Base-by-base conservation (phyloP, 495 filamentous ascomycete genomes). In the Trichocladium antarcticum region DNA sequence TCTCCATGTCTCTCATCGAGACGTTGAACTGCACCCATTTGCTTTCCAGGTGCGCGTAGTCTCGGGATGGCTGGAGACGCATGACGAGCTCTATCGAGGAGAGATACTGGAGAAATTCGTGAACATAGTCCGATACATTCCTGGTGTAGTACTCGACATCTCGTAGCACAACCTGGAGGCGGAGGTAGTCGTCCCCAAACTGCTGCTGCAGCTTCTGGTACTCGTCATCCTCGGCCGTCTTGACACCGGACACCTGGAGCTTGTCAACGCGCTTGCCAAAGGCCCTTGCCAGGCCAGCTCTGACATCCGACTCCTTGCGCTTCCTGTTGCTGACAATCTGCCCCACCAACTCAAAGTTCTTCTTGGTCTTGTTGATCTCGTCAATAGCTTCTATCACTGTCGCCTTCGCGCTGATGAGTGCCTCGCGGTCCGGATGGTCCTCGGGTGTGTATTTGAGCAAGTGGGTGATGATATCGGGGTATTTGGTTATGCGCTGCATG, bases 311-410 rank as follows among this genome's bases (percentile, higher is more conserved):
- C 51, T 95, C 87, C 58, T 93, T 93, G 52, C 87, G 81, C 66
- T 92, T 92, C 35, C 87, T 77, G 38, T 49, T 59, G 39, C 81
- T 77, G 34, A 92, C 82, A 53, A 93, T 88, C 63, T 93, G 82
- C 6, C 84, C 87, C 21, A 97, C 82, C 47, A 94, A 76, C 54
- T 95, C 86, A 20, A 85, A 86, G 11, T 90, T 84, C 62, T 86
- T 89, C 66, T 95, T 96, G 54, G 87, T 75, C 50, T 89, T 86
- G 68, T 97, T 93, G 58, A 98, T 95, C 20, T 89, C 82, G 27
- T 82, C 74, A 32, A 85, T 82, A 37, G 89, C 78, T 11, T 75
- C 77, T 17, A 80, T 82, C 43, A 92, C 74, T 41, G 78, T 74
- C 28, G 75, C 68, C 11, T 75, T 66, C 5, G 87, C 85, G 31